Evolutionary conservation across 495 filamentous ascomycete genomes (phyloP).

Genomic region (Staphylotrichum tortipilum): DNA sequence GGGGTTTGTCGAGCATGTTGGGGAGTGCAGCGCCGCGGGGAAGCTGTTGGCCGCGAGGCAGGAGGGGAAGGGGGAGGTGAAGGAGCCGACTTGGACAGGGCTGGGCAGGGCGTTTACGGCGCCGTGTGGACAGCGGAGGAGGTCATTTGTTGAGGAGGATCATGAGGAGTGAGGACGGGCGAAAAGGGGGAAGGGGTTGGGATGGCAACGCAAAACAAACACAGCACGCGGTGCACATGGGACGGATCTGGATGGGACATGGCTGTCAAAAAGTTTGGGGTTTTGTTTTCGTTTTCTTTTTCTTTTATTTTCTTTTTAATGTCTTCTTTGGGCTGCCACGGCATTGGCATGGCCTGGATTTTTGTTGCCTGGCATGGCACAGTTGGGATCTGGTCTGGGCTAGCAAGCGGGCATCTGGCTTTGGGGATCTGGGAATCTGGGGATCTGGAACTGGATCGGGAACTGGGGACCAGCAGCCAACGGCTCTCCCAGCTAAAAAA

Average conservation of each 20-base stretch:
- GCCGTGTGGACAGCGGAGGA: not conserved
- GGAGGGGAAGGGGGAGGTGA: not conserved
- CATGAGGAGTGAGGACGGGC: too few relatives aligned
- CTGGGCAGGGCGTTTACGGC: slow-evolving; percentile 3
- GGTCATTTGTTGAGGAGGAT: not conserved
- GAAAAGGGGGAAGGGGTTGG: too few relatives aligned
- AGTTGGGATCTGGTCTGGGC: too few relatives aligned
- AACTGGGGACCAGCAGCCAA: too few relatives aligned
- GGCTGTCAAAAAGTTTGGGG: not conserved
- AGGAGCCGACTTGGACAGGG: not conserved
- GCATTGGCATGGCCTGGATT: too few relatives aligned
- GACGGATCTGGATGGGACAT: not conserved
- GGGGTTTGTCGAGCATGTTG: not conserved
- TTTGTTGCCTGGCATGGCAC: too few relatives aligned
- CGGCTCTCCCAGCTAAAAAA: not conserved
- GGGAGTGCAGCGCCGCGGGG: not conserved
- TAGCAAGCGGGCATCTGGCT: too few relatives aligned
- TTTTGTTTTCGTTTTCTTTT: too few relatives aligned
- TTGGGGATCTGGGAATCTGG: too few relatives aligned
- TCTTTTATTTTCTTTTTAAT: too few relatives aligned
- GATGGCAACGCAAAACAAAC: not conserved
- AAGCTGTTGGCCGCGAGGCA: not conserved
- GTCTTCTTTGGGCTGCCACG: too few relatives aligned
- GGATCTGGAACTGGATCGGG: too few relatives aligned
- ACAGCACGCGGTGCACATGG: not conserved